phyloP scores from a whole-genome alignment of 2,329 filamentous ascomycete species.

The Fusarium virguliforme region DNA sequence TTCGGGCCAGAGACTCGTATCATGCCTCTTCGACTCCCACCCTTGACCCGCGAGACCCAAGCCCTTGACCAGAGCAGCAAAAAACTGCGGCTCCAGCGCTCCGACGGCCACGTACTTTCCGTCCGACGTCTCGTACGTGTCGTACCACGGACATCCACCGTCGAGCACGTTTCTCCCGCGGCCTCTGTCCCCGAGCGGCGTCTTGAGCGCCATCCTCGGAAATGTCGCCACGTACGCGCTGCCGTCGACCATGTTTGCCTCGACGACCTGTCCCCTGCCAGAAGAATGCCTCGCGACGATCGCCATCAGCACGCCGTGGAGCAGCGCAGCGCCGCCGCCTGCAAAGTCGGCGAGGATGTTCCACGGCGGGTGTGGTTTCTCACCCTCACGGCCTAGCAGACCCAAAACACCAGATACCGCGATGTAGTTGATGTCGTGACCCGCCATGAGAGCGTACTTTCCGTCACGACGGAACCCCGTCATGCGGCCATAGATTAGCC shows the following conservation, averaged over 20 bases:
- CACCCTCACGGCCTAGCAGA: conserved; percentile 79
- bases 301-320: conserved; percentile 87
- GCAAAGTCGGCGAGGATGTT: conserved; percentile 95
- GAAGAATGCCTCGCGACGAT: conserved; percentile 75
- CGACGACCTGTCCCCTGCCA: conserved; percentile 88
- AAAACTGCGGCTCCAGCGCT: conserved; percentile 91
- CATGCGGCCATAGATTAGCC: conserved; percentile 86
- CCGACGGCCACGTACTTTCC: conserved; percentile 89
- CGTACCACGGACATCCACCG: conserved; percentile 89
- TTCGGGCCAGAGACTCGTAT: conserved; percentile 77
- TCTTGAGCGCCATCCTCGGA: conserved; percentile 78
- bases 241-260: conserved; percentile 98
- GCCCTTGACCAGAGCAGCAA: conserved; percentile 75
- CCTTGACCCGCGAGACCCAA: conserved; percentile 71
- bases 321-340: conserved; percentile 86
- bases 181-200: conserved; percentile 72
- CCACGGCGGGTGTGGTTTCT: conserved; percentile 82
- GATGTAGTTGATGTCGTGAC: conserved; percentile 97
- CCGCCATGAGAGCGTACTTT: conserved; percentile 88
- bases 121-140: conserved; percentile 88
- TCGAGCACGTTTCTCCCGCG: conserved; percentile 87
- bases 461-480: conserved; percentile 93
- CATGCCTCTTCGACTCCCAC: conserved; percentile 70
- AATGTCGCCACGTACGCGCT: conserved; percentile 84
- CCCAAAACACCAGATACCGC: conserved; percentile 86